A percentile compares a stretch with the other conserved stretches of the same genome.
These are phyloP conservation scores for Obba rivulosa DNA, from an alignment of 768 basidiomycete genomes.

Conservation along the genomic window DNA sequence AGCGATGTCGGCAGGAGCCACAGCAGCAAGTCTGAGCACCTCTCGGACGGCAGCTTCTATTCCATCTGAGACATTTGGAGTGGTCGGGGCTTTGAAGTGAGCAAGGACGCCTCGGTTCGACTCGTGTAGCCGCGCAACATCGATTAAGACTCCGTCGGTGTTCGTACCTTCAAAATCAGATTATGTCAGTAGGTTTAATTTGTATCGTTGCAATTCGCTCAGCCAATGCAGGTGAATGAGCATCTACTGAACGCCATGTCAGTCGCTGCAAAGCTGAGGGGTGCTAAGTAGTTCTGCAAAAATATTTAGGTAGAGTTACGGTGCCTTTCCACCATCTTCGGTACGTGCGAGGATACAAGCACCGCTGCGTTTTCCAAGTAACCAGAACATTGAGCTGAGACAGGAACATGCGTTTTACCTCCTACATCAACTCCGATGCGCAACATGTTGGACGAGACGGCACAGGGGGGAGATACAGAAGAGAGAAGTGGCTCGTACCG, in stretches of 20 bases:
- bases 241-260: neutral
- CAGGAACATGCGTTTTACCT: constrained; percentile 7
- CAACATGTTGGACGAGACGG: constrained; percentile 9
- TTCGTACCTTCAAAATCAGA: constrained; percentile 25
- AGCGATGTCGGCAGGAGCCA: constrained; percentile 35
- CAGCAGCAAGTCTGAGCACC: constrained; percentile 35
- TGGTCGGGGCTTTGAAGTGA: constrained; percentile 46
- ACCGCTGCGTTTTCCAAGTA: neutral
- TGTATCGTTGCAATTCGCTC: neutral
- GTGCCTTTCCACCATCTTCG: neutral
- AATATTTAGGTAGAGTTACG: neutral
- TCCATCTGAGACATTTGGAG: constrained; percentile 51
- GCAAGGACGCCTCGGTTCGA: constrained; percentile 33
- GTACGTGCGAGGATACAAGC: no score
- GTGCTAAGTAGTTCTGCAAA: neutral
- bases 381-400: neutral
- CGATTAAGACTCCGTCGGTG: constrained; percentile 37
- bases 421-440: constrained; percentile 26
- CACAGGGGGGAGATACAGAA: no score
- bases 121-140: constrained; percentile 23
- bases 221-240: neutral
- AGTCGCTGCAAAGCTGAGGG: neutral
- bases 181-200: neutral
- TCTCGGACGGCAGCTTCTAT: constrained; percentile 47
- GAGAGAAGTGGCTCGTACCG: no score